phyloP scores from a whole-genome alignment of 371 early-diverging fungal species.

The Syncephalastrum monosporum region DNA sequence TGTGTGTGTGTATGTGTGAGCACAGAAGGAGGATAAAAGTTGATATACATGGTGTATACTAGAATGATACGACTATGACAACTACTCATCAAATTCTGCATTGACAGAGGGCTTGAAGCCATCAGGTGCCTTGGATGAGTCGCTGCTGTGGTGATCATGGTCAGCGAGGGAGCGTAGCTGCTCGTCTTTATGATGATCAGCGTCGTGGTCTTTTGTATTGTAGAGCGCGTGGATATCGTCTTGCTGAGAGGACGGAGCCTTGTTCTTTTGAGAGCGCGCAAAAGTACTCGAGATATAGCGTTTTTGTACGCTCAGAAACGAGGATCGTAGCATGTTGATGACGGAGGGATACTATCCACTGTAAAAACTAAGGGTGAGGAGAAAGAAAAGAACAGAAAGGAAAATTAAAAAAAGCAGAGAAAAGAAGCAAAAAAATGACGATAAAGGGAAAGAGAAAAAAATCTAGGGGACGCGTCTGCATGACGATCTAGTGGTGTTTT shows the following conservation, averaged over 20 bases:
- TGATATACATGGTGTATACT: neutral
- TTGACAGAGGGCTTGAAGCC: conserved; percentile 24
- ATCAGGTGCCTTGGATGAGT: conserved; percentile 7
- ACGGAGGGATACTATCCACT: neutral
- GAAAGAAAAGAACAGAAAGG: neutral
- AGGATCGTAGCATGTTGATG: neutral
- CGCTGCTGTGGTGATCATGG: conserved; percentile 1
- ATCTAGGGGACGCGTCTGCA: no score
- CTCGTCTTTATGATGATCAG: conserved; percentile 9
- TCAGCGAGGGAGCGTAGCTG: conserved; percentile 17
- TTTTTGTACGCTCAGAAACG: neutral
- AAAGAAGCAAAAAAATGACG: neutral
- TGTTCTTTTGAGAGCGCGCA: neutral
- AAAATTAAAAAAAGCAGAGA: neutral
- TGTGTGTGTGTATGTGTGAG: no score
- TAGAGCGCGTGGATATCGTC: conserved; percentile 12
- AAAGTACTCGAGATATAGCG: neutral
- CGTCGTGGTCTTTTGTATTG: conserved; percentile 17
- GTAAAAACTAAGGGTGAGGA: neutral
- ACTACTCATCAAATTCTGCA: conserved; percentile 31
- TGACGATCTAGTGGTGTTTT: no score
- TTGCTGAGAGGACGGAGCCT: neutral
- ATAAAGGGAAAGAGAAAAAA: no score
- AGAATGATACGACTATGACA: neutral
- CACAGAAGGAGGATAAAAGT: neutral